These are phyloP conservation scores for Carallia pectinifolia DNA, from an alignment of 345 rosid species.

Conservation along the genomic window DNA sequence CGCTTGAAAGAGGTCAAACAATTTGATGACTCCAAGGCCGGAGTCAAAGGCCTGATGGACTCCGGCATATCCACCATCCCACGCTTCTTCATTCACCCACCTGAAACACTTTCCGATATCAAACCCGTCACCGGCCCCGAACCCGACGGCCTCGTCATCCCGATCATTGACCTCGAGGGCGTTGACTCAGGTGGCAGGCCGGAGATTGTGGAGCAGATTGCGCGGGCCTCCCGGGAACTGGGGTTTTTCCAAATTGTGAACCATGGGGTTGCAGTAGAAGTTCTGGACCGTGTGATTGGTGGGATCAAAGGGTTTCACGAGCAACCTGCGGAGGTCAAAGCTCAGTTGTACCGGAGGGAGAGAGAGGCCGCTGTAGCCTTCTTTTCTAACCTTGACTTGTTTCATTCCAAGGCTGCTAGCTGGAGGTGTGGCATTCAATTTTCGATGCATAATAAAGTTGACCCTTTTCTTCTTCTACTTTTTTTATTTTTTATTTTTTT, in stretches of 20 bases:
- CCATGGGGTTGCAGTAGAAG: slow-evolving; percentile 43
- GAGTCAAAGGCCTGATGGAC: slow-evolving; percentile 51
- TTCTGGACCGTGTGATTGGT: slow-evolving; percentile 29
- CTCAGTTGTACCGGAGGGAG: slow-evolving; percentile 32
- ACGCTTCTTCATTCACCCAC: slow-evolving; percentile 47
- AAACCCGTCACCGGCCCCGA: neutral
- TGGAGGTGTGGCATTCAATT: slow-evolving; percentile 38
- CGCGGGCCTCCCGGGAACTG: slow-evolving; percentile 32
- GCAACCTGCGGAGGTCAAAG: slow-evolving; percentile 40
- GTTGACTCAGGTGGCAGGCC: slow-evolving; percentile 10
- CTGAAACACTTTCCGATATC: slow-evolving; percentile 30
- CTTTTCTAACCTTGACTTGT: slow-evolving; percentile 47
- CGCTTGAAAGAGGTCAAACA: slow-evolving; percentile 25
- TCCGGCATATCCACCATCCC: slow-evolving; percentile 48
- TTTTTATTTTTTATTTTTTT: too few species aligned
- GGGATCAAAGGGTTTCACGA: slow-evolving; percentile 43
- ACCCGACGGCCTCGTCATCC: slow-evolving; percentile 16
- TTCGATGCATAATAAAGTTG: neutral
- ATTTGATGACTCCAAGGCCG: slow-evolving; percentile 46
- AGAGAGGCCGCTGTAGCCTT: slow-evolving; percentile 23
- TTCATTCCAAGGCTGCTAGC: slow-evolving; percentile 50
- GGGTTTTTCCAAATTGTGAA: slow-evolving; percentile 56
- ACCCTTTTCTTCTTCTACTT: too few species aligned
- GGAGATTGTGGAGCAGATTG: slow-evolving; percentile 31
- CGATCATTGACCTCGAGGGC: slow-evolving; percentile 43